Evolutionary conservation across 2,329 filamentous ascomycete species (phyloP).

Genomic region (Monosporascus sp.): DNA sequence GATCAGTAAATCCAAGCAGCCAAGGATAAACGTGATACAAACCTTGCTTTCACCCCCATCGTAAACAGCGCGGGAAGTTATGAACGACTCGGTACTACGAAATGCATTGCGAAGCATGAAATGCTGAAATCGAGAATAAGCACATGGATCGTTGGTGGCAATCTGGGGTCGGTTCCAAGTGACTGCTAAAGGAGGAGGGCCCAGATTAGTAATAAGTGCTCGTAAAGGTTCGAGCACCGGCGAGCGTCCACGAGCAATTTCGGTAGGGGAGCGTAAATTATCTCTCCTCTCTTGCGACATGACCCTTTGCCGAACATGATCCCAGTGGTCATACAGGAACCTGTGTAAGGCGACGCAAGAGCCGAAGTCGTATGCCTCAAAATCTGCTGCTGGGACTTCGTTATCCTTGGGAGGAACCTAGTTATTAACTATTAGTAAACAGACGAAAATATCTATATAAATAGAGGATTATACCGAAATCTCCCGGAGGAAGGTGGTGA

Average conservation of each 20-base stretch:
- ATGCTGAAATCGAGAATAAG: constrained; percentile 64
- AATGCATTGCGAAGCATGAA: constrained; percentile 69
- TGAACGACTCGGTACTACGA: constrained; percentile 57
- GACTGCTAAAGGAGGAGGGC: constrained; percentile 61
- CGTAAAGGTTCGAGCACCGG: constrained; percentile 56
- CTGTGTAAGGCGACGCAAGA: constrained; percentile 65
- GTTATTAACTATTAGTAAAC: constrained; percentile 9
- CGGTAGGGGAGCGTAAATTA: constrained; percentile 48
- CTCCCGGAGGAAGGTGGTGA: constrained; percentile 61
- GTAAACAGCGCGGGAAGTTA: constrained; percentile 61
- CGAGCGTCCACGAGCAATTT: constrained; percentile 45
- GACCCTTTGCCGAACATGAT: constrained; percentile 60
- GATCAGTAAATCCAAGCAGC: constrained; percentile 3
- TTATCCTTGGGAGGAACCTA: constrained; percentile 43
- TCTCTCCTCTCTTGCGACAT: constrained; percentile 54
- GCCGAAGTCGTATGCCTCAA: constrained; percentile 61
- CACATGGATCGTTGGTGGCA: constrained; percentile 55
- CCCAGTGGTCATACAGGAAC: constrained; percentile 68
- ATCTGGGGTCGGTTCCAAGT: constrained; percentile 65
- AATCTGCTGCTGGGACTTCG: constrained; percentile 31
- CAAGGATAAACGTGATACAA: constrained; percentile 3
- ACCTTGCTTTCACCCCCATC: constrained; percentile 67
- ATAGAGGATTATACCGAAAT: constrained; percentile 50
- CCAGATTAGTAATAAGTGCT: constrained; percentile 59
- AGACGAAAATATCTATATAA: background rate